A percentile compares a stretch with the other conserved stretches of the same genome.
These are phyloP conservation scores for Simplicillium sp. DNA, from an alignment of 2,329 filamentous ascomycete species.

Conservation along the genomic window DNA sequence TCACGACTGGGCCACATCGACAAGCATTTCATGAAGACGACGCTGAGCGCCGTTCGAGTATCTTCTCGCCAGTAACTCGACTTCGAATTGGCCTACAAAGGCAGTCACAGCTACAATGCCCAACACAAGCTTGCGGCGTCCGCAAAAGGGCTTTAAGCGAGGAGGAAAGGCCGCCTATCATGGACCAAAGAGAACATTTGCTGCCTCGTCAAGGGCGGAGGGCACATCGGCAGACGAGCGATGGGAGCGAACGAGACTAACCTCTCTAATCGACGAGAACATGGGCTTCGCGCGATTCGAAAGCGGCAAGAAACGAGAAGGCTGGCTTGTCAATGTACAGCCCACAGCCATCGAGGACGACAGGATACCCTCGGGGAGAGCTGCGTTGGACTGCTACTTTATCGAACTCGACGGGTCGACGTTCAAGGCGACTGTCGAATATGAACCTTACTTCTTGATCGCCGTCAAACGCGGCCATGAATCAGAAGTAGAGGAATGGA, in stretches of 20 bases:
- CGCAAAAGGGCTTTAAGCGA: conserved; percentile 58
- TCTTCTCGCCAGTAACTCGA: conserved; percentile 1
- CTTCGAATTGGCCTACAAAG: conserved; percentile 1
- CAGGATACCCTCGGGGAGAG: conserved; percentile 71
- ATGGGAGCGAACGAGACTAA: conserved; percentile 73
- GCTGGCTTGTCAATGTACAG: conserved; percentile 95
- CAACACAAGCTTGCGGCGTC: conserved; percentile 49
- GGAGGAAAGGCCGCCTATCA: conserved; percentile 62
- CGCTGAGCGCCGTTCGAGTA: not conserved
- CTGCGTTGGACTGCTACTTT: conserved; percentile 95
- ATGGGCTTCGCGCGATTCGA: conserved; percentile 95
- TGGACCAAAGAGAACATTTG: conserved; percentile 68
- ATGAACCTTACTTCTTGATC: conserved; percentile 92
- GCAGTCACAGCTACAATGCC: conserved; percentile 35
- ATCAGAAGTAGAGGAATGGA: conserved; percentile 93
- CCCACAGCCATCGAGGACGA: conserved; percentile 81
- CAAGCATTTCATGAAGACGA: conserved; percentile 1
- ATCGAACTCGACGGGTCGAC: conserved; percentile 79
- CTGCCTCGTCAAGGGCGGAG: conserved; percentile 70
- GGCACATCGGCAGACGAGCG: conserved; percentile 88
- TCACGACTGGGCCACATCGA: conserved; percentile 4
- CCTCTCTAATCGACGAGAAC: conserved; percentile 82
- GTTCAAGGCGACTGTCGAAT: conserved; percentile 94
- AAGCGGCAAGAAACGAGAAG: conserved; percentile 67
- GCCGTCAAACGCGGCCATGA: conserved; percentile 83